A percentile compares a stretch with the other conserved stretches of the same genome.
phyloP scores from a whole-genome alignment of 371 early-diverging fungal species.

The Mortierella sp. region DNA sequence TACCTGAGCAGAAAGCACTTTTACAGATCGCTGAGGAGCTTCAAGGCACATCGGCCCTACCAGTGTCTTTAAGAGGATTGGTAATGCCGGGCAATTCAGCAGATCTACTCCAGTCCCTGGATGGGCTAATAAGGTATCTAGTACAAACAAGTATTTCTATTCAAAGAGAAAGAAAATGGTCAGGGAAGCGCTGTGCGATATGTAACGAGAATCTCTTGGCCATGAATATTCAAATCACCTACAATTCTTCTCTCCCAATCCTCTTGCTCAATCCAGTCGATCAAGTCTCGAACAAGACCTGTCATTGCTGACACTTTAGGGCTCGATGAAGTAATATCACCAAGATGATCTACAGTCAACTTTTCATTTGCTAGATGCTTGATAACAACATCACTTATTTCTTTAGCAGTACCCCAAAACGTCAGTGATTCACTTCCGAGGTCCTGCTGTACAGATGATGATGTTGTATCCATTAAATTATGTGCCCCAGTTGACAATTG shows the following conservation, averaged over 20 bases:
- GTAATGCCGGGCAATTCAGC: conserved; percentile 20
- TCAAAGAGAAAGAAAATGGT: background rate
- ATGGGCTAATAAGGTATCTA: conserved; percentile 31
- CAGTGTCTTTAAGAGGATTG: conserved; percentile 25
- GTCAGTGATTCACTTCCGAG: background rate
- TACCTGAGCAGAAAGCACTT: conserved; percentile 30
- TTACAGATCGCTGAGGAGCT: conserved; percentile 34
- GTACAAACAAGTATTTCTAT: conserved; percentile 34
- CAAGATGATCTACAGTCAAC: background rate
- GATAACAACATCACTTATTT: conserved; percentile 27
- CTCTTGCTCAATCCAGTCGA: conserved; percentile 50
- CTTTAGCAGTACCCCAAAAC: conserved; percentile 27
- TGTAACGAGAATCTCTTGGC: background rate
- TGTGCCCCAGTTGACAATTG: too few relatives aligned
- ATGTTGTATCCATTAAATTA: background rate
- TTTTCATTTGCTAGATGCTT: conserved; percentile 14
- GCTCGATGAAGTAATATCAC: background rate
- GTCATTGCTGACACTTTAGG: conserved; percentile 17
- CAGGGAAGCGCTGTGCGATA: background rate
- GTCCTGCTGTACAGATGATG: background rate
- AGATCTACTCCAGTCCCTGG: conserved; percentile 3
- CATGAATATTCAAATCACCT: conserved; percentile 3
- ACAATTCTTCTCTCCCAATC: conserved; percentile 52
- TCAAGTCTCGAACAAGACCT: conserved; percentile 42
- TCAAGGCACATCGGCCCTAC: conserved; percentile 21